These are phyloP conservation scores for Ceratocystis ficicola DNA, from an alignment of 2,329 filamentous ascomycete genomes.

Conservation along the genomic window DNA sequence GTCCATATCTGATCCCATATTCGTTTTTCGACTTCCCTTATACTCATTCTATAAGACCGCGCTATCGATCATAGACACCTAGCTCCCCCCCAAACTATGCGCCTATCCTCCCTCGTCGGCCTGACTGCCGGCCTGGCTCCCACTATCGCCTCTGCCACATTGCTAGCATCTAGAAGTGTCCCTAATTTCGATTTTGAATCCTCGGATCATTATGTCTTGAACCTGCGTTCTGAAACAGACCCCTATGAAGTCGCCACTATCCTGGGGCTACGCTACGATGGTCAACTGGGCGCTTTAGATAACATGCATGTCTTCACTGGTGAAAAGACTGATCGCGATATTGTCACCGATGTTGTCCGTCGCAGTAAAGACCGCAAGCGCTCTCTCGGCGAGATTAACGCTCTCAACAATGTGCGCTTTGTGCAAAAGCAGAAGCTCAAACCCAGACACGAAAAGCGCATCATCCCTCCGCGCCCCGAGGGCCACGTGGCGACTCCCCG, in stretches of 20 bases:
- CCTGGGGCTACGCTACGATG: constrained; percentile 69
- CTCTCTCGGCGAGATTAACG: constrained; percentile 38
- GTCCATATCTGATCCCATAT: neutral
- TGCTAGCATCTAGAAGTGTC: constrained; percentile 35
- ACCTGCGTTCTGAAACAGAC: constrained; percentile 54
- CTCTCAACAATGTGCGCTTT: constrained; percentile 63
- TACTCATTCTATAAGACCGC: neutral
- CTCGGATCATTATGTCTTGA: constrained; percentile 87
- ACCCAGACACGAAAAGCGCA: constrained; percentile 39
- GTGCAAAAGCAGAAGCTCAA: constrained; percentile 58
- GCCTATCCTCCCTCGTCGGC: constrained; percentile 40
- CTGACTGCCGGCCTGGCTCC: constrained; percentile 41
- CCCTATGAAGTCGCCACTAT: constrained; percentile 58
- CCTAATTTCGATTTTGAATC: constrained; percentile 49
- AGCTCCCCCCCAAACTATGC: constrained; percentile 33
- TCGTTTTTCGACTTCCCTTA: neutral
- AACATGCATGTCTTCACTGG: constrained; percentile 78
- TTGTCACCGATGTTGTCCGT: constrained; percentile 32
- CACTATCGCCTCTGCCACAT: constrained; percentile 36
- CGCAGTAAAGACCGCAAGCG: constrained; percentile 47
- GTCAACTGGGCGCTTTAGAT: constrained; percentile 61
- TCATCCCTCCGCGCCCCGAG: constrained; percentile 33
- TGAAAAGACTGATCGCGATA: constrained; percentile 48
- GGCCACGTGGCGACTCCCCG: constrained; percentile 23
- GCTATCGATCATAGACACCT: neutral